These are phyloP conservation scores for California macrophylla DNA, from an alignment of 441 rosid species.

Conservation along the genomic window DNA sequence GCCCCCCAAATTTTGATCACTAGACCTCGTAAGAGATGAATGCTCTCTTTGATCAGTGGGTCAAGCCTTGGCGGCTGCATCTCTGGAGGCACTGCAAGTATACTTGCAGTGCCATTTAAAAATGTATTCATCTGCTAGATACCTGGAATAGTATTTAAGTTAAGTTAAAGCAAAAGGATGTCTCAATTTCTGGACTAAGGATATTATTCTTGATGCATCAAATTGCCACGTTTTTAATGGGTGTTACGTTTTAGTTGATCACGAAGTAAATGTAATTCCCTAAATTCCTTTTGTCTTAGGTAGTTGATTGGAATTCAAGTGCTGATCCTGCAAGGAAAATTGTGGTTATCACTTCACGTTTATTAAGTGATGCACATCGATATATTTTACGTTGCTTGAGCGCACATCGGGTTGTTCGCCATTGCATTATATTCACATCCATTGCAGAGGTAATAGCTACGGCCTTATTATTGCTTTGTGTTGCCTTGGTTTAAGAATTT, in stretches of 20 bases:
- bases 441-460: slow-evolving; percentile 63
- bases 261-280: slow-evolving; percentile 11
- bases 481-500: slow-evolving; percentile 12
- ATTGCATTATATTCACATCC: slow-evolving; percentile 58
- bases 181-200: neutral
- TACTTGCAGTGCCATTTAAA: neutral
- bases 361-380: slow-evolving; percentile 84
- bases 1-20: no score
- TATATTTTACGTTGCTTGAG: slow-evolving; percentile 70
- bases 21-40: no score
- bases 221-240: slow-evolving; percentile 7
- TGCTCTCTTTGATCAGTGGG: no score
- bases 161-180: neutral
- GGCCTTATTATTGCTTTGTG: slow-evolving; percentile 5
- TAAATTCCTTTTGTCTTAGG: neutral
- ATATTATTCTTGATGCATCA: slow-evolving; percentile 3
- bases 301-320: neutral
- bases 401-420: slow-evolving; percentile 41
- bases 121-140: neutral
- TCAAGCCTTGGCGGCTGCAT: no score
- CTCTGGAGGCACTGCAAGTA: no score
- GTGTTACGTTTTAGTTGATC: slow-evolving; percentile 8
- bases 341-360: slow-evolving; percentile 65
- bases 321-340: neutral
- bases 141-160: no score